phyloP scores from a whole-genome alignment of 2,329 filamentous ascomycete species.

The Thielaviopsis cerberus region DNA sequence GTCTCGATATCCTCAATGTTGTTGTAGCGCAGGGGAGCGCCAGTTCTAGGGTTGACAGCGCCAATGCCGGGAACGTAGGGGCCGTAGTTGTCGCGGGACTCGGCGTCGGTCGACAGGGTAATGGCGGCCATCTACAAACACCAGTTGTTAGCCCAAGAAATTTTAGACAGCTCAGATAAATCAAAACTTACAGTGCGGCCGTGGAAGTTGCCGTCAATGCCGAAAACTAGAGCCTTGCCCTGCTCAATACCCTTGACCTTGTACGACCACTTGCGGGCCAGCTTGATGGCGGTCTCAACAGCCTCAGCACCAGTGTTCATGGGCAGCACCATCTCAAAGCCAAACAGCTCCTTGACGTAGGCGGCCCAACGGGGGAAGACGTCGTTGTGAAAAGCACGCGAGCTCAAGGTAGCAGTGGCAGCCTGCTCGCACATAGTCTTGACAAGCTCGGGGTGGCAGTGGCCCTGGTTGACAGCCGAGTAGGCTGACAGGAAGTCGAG shows the following conservation, averaged over 20 bases:
- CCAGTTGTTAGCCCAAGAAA: slow-evolving; percentile 5
- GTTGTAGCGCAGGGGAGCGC: slow-evolving; percentile 66
- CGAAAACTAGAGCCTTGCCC: slow-evolving; percentile 68
- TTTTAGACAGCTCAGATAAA: too few relatives aligned
- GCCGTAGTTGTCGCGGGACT: slow-evolving; percentile 91
- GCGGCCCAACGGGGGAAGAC: slow-evolving; percentile 92
- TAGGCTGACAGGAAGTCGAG: slow-evolving; percentile 97
- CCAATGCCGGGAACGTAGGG: slow-evolving; percentile 85
- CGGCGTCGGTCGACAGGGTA: slow-evolving; percentile 84
- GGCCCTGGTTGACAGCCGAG: slow-evolving; percentile 92
- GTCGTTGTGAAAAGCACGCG: slow-evolving; percentile 92
- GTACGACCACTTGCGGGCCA: slow-evolving; percentile 95
- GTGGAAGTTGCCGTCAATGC: slow-evolving; percentile 84
- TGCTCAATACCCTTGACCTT: slow-evolving; percentile 81
- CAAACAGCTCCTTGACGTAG: slow-evolving; percentile 74
- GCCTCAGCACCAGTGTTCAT: slow-evolving; percentile 98
- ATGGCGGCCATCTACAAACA: slow-evolving; percentile 64
- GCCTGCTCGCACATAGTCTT: slow-evolving; percentile 82
- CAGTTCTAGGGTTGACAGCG: slow-evolving; percentile 54
- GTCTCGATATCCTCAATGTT: slow-evolving; percentile 63
- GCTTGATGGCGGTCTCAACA: slow-evolving; percentile 88
- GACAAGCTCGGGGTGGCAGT: slow-evolving; percentile 91
- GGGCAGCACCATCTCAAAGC: slow-evolving; percentile 92
- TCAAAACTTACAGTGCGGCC: slow-evolving; percentile 58
- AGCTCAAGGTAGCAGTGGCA: slow-evolving; percentile 73